Conservation (phyloP, 192 early-diverging fungal species). For the Pilaira anomala region DNA sequence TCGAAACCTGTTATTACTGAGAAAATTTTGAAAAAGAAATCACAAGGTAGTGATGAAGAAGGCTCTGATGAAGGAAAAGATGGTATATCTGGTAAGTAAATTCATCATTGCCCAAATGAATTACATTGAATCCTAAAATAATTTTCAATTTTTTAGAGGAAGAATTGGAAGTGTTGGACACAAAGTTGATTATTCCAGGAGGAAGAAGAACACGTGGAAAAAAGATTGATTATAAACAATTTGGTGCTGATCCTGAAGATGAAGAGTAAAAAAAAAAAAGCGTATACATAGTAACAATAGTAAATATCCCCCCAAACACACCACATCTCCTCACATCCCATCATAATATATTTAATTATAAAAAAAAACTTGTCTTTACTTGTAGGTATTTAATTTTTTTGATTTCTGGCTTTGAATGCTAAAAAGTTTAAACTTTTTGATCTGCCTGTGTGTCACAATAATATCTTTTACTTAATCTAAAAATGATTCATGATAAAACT, state of each 20-base stretch:
- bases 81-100: constrained; percentile 41
- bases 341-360: too few relatives aligned
- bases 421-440: too few relatives aligned
- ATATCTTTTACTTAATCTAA: too few relatives aligned
- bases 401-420: too few relatives aligned
- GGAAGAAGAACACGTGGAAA: constrained; percentile 68
- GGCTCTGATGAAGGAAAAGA: constrained; percentile 39
- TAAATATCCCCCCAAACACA: too few relatives aligned
- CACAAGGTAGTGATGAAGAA: constrained; percentile 29
- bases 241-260: constrained; percentile 57
- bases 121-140: not conserved
- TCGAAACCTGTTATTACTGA: constrained; percentile 6
- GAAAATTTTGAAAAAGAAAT: constrained; percentile 8
- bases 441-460: too few relatives aligned
- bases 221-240: constrained; percentile 70
- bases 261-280: constrained; percentile 27
- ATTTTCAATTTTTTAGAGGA: constrained; percentile 42
- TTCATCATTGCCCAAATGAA: too few relatives aligned
- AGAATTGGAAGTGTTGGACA: constrained; percentile 60
- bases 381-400: too few relatives aligned
- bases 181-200: constrained; percentile 56
- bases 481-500: too few relatives aligned
- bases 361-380: too few relatives aligned
- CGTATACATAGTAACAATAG: not conserved
- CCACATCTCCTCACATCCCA: too few relatives aligned